Base-by-base conservation (phyloP, 2,329 filamentous ascomycete genomes). In the Scedosporium aurantiacum region DNA sequence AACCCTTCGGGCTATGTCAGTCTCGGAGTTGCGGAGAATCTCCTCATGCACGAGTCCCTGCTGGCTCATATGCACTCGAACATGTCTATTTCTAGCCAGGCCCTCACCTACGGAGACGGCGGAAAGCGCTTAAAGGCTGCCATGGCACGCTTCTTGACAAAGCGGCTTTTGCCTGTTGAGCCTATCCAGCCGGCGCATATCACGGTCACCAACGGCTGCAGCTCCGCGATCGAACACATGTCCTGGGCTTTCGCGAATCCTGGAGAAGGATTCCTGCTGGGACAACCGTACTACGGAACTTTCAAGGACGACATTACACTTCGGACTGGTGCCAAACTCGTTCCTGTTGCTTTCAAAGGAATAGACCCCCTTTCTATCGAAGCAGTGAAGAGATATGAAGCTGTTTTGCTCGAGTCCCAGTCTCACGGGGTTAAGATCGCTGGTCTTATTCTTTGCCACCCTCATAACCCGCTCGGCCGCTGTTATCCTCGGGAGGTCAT, bases 21-120 rank as follows among this genome's bases (percentile, higher is more conserved):
- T 62, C 72, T 83, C 0, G 79, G 79, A 1, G 71, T 82, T 1
- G 80, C 80, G 5, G 80, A 82, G 67, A 82, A 82, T 65, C 68
- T 70, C 0, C 73, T 82, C 50, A 80, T 82, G 79, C 79, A 82
- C 61, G 66, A 73, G 18, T 66, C 71, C 2, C 71, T 82, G 2
- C 67, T 73, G 1, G 65, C 74, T 21, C 77, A 76, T 62, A 70
- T 76, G 32, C 75, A 78, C 65, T 64, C 66, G 2, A 74, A 75
- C 54, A 65, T 76, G 5, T 66, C 73, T 4, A 62, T 75, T 0
- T 64, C 63, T 0, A 66, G 65, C n/a, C 59, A 64, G 3, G 69
- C 68, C 10, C 68, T 78, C 10, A 78, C 75, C 0, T 78, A 78
- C 25, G 74, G 74, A 4, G 75, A 76, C 60, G 75, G 75, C 7